Conservation (phyloP, 345 rosid genomes). For the Pseudoturritis turrita region DNA sequence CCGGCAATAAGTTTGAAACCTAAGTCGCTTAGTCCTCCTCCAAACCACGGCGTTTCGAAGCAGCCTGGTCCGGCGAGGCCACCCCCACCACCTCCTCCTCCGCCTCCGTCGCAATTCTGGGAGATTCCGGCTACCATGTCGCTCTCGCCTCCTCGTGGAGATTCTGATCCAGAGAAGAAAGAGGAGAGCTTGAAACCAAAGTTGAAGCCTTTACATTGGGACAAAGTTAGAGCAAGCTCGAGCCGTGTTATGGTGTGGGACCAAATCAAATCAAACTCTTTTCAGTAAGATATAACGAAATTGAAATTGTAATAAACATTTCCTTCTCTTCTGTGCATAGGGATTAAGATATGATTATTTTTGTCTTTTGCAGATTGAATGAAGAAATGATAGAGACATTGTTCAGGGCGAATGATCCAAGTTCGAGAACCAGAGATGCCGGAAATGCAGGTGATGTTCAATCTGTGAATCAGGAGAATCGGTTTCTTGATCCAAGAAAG, state of each 20-base stretch:
- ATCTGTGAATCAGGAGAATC: slow-evolving; percentile 49
- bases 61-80: slow-evolving; percentile 34
- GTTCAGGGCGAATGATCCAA: slow-evolving; percentile 60
- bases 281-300: slow-evolving; percentile 58
- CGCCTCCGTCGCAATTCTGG: slow-evolving; percentile 56
- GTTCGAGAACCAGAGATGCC: slow-evolving; percentile 38
- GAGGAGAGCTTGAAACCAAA: slow-evolving; percentile 62
- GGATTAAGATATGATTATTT: slow-evolving; percentile 1
- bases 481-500: slow-evolving; percentile 82
- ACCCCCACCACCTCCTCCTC: slow-evolving; percentile 66
- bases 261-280: slow-evolving; percentile 81
- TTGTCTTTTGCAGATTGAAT: slow-evolving; percentile 57
- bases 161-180: slow-evolving; percentile 39
- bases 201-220: slow-evolving; percentile 96
- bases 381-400: slow-evolving; percentile 98
- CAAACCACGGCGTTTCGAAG: slow-evolving; percentile 13
- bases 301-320: background rate
- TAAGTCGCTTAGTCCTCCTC: slow-evolving; percentile 35
- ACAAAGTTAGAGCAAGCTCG: slow-evolving; percentile 91
- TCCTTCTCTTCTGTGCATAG: background rate
- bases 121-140: slow-evolving; percentile 36
- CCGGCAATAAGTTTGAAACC: slow-evolving; percentile 35
- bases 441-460: slow-evolving; percentile 30
- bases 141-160: slow-evolving; percentile 32
- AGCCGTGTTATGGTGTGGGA: slow-evolving; percentile 97